Evolutionary conservation across 805 yeast species (phyloP), one percentile per base, ranked within the genome.

Genomic region (Lipomyces starkeyi): DNA sequence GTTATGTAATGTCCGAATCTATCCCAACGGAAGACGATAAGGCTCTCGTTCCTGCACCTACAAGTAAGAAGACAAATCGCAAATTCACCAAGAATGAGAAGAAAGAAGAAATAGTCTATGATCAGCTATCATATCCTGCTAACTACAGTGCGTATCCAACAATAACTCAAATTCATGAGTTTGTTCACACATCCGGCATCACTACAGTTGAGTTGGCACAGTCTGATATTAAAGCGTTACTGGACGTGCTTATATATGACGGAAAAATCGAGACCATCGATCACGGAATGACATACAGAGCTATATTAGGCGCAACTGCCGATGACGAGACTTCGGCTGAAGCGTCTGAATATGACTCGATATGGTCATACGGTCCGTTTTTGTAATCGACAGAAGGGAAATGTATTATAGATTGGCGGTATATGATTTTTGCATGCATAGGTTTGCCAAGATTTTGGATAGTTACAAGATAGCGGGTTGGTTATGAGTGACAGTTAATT

Each of bases 201-300:
- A 89, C 97, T 9, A 86, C 89, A 49, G 93, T 92, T 25, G 97
- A 93, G 62, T 83, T 95, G 67, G 86, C 87, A 2, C 81, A 86
- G 25, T 82, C 85, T 49, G 97, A 95, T 76, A 88, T 95, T 59
- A 83, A 93, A 66, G 83, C 96, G 0, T 81, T 95, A 27, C 92
- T 98, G 77, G 96, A 93, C 71, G 98, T 95, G 17, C 80, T 95
- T 58, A 87, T 90, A 0, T 91, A 84, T 78, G 99, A 95, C 75
- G 97, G 93, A 74, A 90, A 88, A 77, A 77, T 95, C 61, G 98
- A 93, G 76, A 20, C 66, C 17, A 82, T 87, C 2, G 83, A 83
- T 55, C 81, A 85, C 35, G 88, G 82, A 2, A 85, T 88, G 71
- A 84, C 87, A 57, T 94, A 89, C 78, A 86, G 85, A 74, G 95